Base-by-base conservation (phyloP, 331 rosid genomes). In the Arachis monticola region DNA sequence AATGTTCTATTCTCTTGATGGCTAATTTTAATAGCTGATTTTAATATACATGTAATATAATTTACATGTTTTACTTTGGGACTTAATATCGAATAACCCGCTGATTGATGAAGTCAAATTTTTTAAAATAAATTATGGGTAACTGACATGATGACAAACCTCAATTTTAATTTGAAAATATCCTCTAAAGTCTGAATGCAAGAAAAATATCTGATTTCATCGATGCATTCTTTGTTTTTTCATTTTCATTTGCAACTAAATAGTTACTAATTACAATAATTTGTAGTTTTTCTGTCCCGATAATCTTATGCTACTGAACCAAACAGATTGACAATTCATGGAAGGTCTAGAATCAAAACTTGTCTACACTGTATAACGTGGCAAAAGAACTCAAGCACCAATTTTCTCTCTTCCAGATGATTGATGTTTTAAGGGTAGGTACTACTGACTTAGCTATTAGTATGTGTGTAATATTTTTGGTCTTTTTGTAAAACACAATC, bases 371-470 rank as follows among this genome's bases (percentile, higher is more conserved):
- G 80, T 79, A 68, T 78, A 70, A 88, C 60, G 93, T 86, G 83
- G 97, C 89, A 79, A 84, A 78, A 75, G 83, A 81, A 81, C 89
- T 95, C 64, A 88, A 90, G 87, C 84, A 90, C 50, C n/a, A 75
- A 81, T 67, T 95, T 92, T 86, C 61, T 50, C 14, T 95, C 92
- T 90, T 95, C 88, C 64, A 95, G 84, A 85, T 95, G 73, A 81
- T 27, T 80, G 97, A 95, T 82, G 96, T 92, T 81, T 83, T 92
- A 73, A 81, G 97, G 97, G 97, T 95, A 80, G 13, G 97, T 60
- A 47, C 70, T 59, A 57, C 69, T 81, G 51, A 12, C 61, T 78
- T 52, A 65, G 38, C 45, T 61, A 17, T 67, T 79, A 52, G 47
- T 67, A 55, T 68, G 1, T 14, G n/a, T 60, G 53, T 45, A 69